Percentiles rank a stretch among this genome's conserved stretches.
Conservation (phyloP, 1,284 basidiomycete genomes). For the Anthracocystis panici-leucophaei region DNA sequence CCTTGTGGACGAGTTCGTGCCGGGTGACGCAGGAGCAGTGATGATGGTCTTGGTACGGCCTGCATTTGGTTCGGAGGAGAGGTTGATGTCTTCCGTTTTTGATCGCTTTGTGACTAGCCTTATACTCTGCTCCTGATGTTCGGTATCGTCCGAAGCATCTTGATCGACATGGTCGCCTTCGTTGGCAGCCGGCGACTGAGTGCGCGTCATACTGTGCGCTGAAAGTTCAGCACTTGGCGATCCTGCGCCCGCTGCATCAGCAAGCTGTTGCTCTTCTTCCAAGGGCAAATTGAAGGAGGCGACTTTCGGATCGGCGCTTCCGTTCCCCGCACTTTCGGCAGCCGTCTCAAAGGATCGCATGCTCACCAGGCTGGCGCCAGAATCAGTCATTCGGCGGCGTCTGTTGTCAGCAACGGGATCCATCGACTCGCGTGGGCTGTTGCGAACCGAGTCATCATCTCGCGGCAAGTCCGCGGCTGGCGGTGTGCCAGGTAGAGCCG, state of each 20-base stretch:
- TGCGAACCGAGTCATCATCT: conserved; percentile 8
- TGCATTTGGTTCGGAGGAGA: background rate
- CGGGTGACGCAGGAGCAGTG: conserved; percentile 24
- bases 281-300: conserved; percentile 11
- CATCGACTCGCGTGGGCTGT: conserved; percentile 36
- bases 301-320: conserved; percentile 27
- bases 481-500: background rate
- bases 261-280: conserved; percentile 5
- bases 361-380: conserved; percentile 45
- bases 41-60: conserved; percentile 17
- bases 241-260: background rate
- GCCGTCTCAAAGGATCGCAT: conserved; percentile 56
- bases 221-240: conserved; percentile 6
- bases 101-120: conserved; percentile 45
- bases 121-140: conserved; percentile 46
- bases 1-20: conserved; percentile 14
- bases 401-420: conserved; percentile 15
- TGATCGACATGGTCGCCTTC: background rate
- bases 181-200: background rate
- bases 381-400: conserved; percentile 31
- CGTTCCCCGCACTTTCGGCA: conserved; percentile 34
- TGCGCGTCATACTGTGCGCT: background rate
- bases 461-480: conserved; percentile 20
- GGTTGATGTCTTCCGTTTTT: conserved; percentile 17
- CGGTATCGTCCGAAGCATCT: background rate